Evolutionary conservation across 2,329 filamentous ascomycete genomes (phyloP).

Genomic region (Cryphonectria japonica): DNA sequence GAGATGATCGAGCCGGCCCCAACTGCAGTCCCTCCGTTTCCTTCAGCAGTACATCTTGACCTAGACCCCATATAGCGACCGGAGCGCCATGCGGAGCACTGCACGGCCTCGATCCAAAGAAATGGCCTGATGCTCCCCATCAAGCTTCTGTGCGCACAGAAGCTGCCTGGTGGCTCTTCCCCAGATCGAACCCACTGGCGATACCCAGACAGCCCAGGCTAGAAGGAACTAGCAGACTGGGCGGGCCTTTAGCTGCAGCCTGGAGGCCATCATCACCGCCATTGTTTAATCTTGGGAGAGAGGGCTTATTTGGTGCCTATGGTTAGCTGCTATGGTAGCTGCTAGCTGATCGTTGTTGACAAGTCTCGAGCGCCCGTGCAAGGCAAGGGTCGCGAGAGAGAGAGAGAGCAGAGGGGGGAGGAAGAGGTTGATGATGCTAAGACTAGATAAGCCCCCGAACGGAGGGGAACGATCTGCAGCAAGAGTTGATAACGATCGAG

Average conservation of each 20-base stretch:
- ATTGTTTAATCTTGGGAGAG: neutral
- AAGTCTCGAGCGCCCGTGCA: neutral
- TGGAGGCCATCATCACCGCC: neutral
- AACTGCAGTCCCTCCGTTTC: neutral
- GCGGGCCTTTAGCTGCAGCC: neutral
- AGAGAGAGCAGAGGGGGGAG: neutral
- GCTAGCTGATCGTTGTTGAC: neutral
- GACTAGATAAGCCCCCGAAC: neutral
- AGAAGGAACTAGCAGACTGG: conserved; percentile 15
- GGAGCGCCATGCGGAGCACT: neutral
- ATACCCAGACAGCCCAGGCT: neutral
- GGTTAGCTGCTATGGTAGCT: neutral
- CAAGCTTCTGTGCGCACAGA: neutral
- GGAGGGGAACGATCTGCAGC: neutral
- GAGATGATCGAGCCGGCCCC: neutral
- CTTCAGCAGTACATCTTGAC: neutral
- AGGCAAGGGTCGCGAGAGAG: neutral
- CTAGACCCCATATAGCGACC: neutral
- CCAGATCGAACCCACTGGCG: neutral
- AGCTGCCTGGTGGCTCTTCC: conserved; percentile 1
- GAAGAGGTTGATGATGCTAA: conserved; percentile 6
- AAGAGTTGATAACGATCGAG: conserved; percentile 1
- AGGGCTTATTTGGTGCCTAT: neutral
- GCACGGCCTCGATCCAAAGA: conserved; percentile 1
- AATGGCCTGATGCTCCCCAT: neutral